phyloP scores from a whole-genome alignment of 768 basidiomycete genomes.

The Pleurotus ostreatus region DNA sequence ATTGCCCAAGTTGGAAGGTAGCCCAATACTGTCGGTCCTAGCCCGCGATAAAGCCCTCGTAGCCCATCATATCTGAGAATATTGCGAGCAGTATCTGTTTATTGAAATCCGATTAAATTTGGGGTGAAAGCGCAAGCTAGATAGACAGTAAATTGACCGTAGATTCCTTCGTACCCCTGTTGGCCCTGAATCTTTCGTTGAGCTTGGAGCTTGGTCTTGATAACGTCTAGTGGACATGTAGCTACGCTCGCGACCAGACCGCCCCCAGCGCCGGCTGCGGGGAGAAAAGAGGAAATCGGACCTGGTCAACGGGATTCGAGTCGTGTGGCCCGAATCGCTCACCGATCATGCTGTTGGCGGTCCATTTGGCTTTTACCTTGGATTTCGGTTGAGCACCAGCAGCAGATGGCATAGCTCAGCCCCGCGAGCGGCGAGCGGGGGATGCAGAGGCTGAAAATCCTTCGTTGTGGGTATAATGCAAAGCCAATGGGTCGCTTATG shows the following conservation, averaged over 20 bases:
- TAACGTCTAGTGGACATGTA: slow-evolving; percentile 95
- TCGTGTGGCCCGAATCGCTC: slow-evolving; percentile 20
- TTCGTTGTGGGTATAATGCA: slow-evolving; percentile 11
- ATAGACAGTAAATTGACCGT: slow-evolving; percentile 46
- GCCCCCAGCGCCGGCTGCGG: slow-evolving; percentile 87
- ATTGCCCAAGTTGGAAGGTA: slow-evolving; percentile 99
- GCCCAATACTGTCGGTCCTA: slow-evolving; percentile 93
- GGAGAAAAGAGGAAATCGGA: slow-evolving; percentile 8
- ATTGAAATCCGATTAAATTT: slow-evolving; percentile 19
- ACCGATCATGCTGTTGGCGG: slow-evolving; percentile 83
- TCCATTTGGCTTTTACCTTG: slow-evolving; percentile 53
- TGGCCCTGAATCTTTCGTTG: slow-evolving; percentile 71
- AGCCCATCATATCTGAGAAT: slow-evolving; percentile 70
- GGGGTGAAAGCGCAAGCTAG: background rate
- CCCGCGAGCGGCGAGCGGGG: slow-evolving; percentile 55
- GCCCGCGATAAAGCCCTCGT: slow-evolving; percentile 91
- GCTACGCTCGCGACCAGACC: slow-evolving; percentile 90
- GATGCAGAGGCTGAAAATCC: slow-evolving; percentile 17
- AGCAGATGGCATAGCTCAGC: slow-evolving; percentile 58
- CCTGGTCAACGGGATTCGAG: slow-evolving; percentile 4
- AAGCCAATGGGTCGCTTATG: background rate
- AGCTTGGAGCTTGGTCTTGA: slow-evolving; percentile 98
- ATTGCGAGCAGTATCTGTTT: slow-evolving; percentile 48
- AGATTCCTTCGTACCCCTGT: slow-evolving; percentile 70
- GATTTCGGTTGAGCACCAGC: slow-evolving; percentile 1